phyloP scores from a whole-genome alignment of 1,139 yeast species.

The Scheffersomyces parashehatae region DNA sequence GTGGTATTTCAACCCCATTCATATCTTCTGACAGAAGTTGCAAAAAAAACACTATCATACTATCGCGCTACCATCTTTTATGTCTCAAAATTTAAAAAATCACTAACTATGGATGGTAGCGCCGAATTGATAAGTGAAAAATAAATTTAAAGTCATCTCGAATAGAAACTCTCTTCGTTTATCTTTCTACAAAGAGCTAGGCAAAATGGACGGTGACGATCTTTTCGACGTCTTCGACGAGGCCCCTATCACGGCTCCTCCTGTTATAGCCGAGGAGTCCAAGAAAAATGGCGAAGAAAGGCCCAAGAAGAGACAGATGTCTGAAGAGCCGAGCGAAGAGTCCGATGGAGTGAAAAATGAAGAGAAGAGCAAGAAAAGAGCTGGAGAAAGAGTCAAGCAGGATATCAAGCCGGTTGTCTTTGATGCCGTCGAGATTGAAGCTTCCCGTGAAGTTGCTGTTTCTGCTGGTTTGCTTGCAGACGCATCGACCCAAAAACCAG shows the following conservation, averaged over 20 bases:
- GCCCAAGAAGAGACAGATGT: constrained; percentile 4
- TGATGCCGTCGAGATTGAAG: constrained; percentile 88
- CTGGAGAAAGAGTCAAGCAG: constrained; percentile 19
- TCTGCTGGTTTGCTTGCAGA: constrained; percentile 63
- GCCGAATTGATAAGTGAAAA: too few relatives aligned
- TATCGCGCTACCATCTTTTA: too few relatives aligned
- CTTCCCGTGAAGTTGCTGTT: constrained; percentile 82
- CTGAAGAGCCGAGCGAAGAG: constrained; percentile 5
- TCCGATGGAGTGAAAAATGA: constrained; percentile 6
- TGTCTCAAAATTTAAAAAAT: too few relatives aligned
- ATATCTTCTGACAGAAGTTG: too few relatives aligned
- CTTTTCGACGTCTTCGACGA: constrained; percentile 72
- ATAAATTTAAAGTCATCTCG: too few relatives aligned
- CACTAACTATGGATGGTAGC: too few relatives aligned
- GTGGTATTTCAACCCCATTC: too few relatives aligned
- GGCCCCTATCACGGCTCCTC: constrained; percentile 45
- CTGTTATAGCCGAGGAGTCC: constrained; percentile 17
- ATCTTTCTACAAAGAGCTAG: too few relatives aligned
- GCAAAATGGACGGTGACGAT: constrained; percentile 47
- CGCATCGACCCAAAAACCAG: constrained; percentile 28
- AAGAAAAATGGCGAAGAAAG: constrained; percentile 9
- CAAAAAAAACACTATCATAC: too few relatives aligned
- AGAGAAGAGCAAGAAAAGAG: constrained; percentile 11
- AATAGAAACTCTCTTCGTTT: too few relatives aligned
- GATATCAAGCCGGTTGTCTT: constrained; percentile 71